A percentile compares a stretch with the other conserved stretches of the same genome.
Conservation (phyloP, 805 yeast genomes). For the Lachancea nothofagi region DNA sequence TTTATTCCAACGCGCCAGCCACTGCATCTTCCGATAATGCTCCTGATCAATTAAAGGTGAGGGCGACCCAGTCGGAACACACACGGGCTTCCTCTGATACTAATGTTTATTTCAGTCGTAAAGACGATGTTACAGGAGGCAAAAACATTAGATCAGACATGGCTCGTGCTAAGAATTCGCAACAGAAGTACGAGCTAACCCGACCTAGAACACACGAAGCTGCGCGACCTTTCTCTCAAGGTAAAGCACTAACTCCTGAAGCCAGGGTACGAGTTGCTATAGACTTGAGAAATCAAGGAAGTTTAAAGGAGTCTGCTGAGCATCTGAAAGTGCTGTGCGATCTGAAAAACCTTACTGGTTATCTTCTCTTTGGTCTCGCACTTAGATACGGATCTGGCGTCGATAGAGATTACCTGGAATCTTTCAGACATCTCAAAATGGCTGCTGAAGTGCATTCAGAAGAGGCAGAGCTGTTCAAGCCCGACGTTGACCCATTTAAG, state of each 20-base stretch:
- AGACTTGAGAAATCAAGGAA: slow-evolving; percentile 49
- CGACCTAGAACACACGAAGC: slow-evolving; percentile 1
- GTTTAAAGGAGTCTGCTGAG: slow-evolving; percentile 62
- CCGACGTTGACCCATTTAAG: slow-evolving; percentile 33
- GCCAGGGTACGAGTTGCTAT: slow-evolving; percentile 33
- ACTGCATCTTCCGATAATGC: slow-evolving; percentile 1
- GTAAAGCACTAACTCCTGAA: neutral
- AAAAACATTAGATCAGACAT: no score
- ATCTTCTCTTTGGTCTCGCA: slow-evolving; percentile 63
- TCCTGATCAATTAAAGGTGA: neutral
- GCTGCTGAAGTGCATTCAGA: slow-evolving; percentile 40
- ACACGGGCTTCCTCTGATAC: slow-evolving; percentile 4
- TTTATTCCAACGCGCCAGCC: neutral
- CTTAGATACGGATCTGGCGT: slow-evolving; percentile 66
- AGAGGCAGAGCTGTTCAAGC: slow-evolving; percentile 19
- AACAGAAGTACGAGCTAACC: neutral
- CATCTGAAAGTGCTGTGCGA: slow-evolving; percentile 61
- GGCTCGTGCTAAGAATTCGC: neutral
- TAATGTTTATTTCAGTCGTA: neutral
- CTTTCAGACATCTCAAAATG: slow-evolving; percentile 55
- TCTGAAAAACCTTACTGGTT: slow-evolving; percentile 58
- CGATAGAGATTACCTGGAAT: slow-evolving; percentile 45
- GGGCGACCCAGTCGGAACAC: neutral
- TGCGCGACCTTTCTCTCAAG: neutral
- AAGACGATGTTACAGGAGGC: neutral